Evolutionary conservation across 768 basidiomycete genomes (phyloP).

Genomic region (Mycena crocata): DNA sequence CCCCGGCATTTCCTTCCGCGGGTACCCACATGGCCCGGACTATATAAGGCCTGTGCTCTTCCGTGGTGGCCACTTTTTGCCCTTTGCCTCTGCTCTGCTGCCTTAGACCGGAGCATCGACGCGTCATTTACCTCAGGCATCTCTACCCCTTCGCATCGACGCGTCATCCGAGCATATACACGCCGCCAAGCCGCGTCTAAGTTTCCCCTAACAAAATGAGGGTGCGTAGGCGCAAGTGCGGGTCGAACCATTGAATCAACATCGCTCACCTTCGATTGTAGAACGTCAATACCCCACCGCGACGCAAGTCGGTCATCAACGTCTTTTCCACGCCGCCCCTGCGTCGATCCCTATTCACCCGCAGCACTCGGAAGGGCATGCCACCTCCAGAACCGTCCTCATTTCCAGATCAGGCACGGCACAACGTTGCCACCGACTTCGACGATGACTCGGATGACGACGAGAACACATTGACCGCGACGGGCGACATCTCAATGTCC

Average conservation of each 20-base stretch:
- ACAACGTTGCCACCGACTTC: constrained; percentile 20
- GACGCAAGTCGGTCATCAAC: constrained; percentile 27
- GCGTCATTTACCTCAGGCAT: no score
- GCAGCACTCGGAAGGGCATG: background rate
- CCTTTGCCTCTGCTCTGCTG: no score
- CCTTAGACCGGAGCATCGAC: no score
- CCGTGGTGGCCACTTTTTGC: no score
- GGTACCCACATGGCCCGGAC: no score
- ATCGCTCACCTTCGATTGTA: background rate
- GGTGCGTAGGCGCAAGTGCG: constrained; percentile 4
- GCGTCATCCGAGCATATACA: background rate
- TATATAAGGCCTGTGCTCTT: no score
- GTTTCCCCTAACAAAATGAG: constrained; percentile 1
- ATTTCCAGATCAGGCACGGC: no score
- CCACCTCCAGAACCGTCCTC: background rate
- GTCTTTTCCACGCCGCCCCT: constrained; percentile 23
- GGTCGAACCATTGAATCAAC: no score
- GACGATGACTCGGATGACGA: constrained; percentile 44
- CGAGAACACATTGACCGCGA: constrained; percentile 54
- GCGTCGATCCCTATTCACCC: constrained; percentile 6
- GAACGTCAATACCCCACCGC: constrained; percentile 25
- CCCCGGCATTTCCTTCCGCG: background rate
- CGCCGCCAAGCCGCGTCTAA: background rate
- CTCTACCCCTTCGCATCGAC: no score
- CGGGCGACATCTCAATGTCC: constrained; percentile 58